These are phyloP conservation scores for Batkoa obscura DNA, from an alignment of 371 early-diverging fungal species.

Conservation along the genomic window DNA sequence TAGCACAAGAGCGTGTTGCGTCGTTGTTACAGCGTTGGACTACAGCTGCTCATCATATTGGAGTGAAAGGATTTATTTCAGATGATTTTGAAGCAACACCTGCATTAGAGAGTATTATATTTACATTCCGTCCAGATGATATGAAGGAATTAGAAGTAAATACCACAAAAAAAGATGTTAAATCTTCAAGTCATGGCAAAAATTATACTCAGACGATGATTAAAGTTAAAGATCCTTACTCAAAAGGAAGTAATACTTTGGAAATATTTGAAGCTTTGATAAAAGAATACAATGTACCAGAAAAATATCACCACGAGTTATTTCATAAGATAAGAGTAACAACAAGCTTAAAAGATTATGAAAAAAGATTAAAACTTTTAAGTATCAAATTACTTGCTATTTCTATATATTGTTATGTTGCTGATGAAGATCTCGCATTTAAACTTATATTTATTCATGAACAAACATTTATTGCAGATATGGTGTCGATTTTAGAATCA, in stretches of 20 bases:
- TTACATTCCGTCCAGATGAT: too few relatives aligned
- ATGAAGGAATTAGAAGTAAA: background rate
- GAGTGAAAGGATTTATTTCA: constrained; percentile 9
- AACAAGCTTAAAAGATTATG: constrained; percentile 25
- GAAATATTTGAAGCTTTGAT: constrained; percentile 26
- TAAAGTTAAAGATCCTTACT: constrained; percentile 9
- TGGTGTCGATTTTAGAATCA: constrained; percentile 57
- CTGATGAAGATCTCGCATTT: constrained; percentile 49
- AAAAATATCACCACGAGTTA: constrained; percentile 51
- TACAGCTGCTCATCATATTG: constrained; percentile 18
- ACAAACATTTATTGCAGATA: constrained; percentile 52
- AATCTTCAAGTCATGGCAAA: background rate
- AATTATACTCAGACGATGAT: constrained; percentile 12
- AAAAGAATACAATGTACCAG: constrained; percentile 45
- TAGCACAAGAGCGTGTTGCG: constrained; percentile 37
- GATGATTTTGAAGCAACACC: background rate
- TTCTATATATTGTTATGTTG: constrained; percentile 30
- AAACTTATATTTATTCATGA: constrained; percentile 58
- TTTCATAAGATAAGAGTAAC: constrained; percentile 62
- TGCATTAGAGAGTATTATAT: too few relatives aligned
- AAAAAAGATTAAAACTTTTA: constrained; percentile 30
- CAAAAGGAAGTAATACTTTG: constrained; percentile 13
- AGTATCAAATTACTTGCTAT: constrained; percentile 60
- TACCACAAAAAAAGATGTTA: background rate
- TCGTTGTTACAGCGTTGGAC: constrained; percentile 40